Evolutionary conservation across 306 rosid genomes (phyloP).

Genomic region (Trifolium dubium): DNA sequence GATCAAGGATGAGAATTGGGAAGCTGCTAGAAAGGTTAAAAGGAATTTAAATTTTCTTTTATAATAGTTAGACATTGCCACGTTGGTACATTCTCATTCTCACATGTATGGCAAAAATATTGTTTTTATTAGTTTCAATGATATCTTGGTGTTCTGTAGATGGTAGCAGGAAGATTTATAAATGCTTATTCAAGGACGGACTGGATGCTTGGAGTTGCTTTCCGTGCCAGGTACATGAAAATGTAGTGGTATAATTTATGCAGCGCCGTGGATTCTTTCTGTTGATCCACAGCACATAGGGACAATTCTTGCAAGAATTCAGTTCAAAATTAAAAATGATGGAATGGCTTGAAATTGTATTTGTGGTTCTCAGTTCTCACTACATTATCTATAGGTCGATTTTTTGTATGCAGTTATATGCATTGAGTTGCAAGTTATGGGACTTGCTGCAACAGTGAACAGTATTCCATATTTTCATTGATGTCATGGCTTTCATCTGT

Average conservation of each 20-base stretch:
- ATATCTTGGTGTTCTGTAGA: conserved; percentile 46
- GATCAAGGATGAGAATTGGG: conserved; percentile 69
- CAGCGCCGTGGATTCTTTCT: not conserved
- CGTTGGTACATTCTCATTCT: not conserved
- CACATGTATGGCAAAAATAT: conserved; percentile 7
- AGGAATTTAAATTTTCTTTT: conserved; percentile 13
- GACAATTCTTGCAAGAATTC: conserved; percentile 20
- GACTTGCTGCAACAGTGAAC: conserved; percentile 20
- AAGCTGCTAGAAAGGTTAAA: conserved; percentile 63
- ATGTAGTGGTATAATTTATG: conserved; percentile 26
- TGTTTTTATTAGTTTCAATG: conserved; percentile 17
- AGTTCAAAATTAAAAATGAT: conserved; percentile 9
- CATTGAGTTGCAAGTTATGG: not conserved
- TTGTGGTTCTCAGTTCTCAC: not conserved
- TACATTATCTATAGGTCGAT: conserved; percentile 1
- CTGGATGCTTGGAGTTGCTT: conserved; percentile 74
- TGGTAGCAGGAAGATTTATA: conserved; percentile 78
- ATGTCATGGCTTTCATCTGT: conserved; percentile 14
- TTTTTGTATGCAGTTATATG: not conserved
- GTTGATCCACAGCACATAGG: conserved; percentile 16
- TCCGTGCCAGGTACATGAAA: conserved; percentile 63
- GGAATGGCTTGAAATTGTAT: conserved; percentile 15
- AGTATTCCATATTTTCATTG: conserved; percentile 4
- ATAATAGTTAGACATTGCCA: not conserved
- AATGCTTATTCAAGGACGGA: conserved; percentile 69